These are phyloP conservation scores for Suillus discolor DNA, from an alignment of 768 basidiomycete genomes.

Conservation along the genomic window DNA sequence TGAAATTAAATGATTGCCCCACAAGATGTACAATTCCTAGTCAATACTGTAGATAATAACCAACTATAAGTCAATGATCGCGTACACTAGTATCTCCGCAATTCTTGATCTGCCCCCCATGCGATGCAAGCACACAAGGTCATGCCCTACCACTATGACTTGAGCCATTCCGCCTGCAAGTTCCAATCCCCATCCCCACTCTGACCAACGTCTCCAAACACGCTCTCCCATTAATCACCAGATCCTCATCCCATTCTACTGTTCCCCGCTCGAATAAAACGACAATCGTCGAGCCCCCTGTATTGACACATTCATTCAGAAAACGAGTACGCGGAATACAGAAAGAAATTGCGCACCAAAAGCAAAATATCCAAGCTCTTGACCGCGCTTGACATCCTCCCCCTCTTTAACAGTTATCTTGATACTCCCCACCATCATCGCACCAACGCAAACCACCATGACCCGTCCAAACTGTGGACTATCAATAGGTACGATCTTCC, in stretches of 20 bases:
- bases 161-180: slow-evolving; percentile 16
- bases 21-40: background rate
- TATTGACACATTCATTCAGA: background rate
- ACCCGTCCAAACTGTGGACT: slow-evolving; percentile 88
- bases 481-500: slow-evolving; percentile 92
- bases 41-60: background rate
- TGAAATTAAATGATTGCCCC: background rate
- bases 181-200: slow-evolving; percentile 85
- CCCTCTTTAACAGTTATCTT: slow-evolving; percentile 86
- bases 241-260: slow-evolving; percentile 91
- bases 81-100: background rate
- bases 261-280: slow-evolving; percentile 83
- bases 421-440: slow-evolving; percentile 96
- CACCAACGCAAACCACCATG: slow-evolving; percentile 89
- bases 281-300: slow-evolving; percentile 92
- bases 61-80: background rate
- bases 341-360: slow-evolving; percentile 63
- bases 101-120: background rate
- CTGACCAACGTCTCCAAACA: slow-evolving; percentile 90
- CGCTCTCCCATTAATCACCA: slow-evolving; percentile 80
- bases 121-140: background rate
- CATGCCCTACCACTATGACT: background rate
- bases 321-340: slow-evolving; percentile 8
- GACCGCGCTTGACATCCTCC: slow-evolving; percentile 74
- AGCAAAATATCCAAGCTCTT: slow-evolving; percentile 94